Base-by-base conservation (phyloP, 2,329 filamentous ascomycete genomes). In the Byssothecium circinans region DNA sequence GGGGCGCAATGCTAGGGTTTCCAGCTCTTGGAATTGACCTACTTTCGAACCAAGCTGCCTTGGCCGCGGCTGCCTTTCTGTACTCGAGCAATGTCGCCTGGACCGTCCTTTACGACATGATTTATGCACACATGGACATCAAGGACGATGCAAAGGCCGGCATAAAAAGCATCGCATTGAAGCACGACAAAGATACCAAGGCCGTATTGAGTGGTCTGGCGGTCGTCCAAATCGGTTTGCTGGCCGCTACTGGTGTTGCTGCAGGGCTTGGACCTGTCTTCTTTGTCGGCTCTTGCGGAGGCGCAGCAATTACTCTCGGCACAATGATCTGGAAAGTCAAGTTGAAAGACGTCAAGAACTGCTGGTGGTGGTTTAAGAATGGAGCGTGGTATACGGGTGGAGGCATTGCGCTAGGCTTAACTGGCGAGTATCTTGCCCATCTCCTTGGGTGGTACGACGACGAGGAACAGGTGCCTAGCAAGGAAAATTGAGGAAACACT, bases 51-150 rank as follows among this genome's bases (percentile, higher is more conserved):
- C 74, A 74, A 18, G 70, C 81, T 1, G 87, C 88, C 2, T 66
- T 89, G 48, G 75, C 79, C 3, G 84, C 87, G 1, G 87, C 88
- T 1, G 82, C 78, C 2, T 82, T 81, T 47, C 74, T 95, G 40
- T 95, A 95, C 66, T 74, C 81, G 10, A 90, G 87, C 35, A 94
- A 91, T 59, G 78, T 94, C 19, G 84, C 88, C 2, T 95, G 91
- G 91, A 95, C 89, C 0, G 80, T 95, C 20, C 73, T 95, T 32
- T 95, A 95, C 69, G 90, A 95, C 68, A 95, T 94, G 83, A 90
- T 95, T 25, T 95, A 95, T 69, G 90, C 90, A 12, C 90, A 95
- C 67, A 92, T 94, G 85, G 90, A 95, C 62, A 87, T 92, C 68
- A 86, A 86, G 62, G 89, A 95, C 60, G 90, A 95, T 64, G 84